Conservation (phyloP, 805 yeast genomes). For the Pichia californica region DNA sequence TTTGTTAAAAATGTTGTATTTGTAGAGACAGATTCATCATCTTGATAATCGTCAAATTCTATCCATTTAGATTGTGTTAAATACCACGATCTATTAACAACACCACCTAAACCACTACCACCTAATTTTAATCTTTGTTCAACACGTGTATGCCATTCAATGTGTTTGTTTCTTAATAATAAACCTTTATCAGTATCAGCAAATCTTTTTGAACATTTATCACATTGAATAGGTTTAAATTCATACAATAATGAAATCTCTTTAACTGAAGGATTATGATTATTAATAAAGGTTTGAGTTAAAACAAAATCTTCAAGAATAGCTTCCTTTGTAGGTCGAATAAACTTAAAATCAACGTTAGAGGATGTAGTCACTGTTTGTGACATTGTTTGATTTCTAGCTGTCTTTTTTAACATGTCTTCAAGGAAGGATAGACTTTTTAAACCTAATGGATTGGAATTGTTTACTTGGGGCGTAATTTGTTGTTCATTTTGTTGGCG, state of each 20-base stretch:
- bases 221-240: conserved; percentile 73
- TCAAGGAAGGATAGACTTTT: conserved; percentile 15
- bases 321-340: conserved; percentile 15
- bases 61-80: conserved; percentile 68
- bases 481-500: not conserved
- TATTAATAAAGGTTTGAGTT: conserved; percentile 33
- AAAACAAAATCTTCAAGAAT: conserved; percentile 21
- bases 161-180: conserved; percentile 52
- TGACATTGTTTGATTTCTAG: not conserved
- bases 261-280: conserved; percentile 29
- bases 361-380: not conserved
- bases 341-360: conserved; percentile 20
- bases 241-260: conserved; percentile 42
- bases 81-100: conserved; percentile 81
- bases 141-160: conserved; percentile 95
- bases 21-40: conserved; percentile 9
- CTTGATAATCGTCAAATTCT: conserved; percentile 53
- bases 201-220: conserved; percentile 85
- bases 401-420: conserved; percentile 15
- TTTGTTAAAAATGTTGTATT: not conserved
- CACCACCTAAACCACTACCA: conserved; percentile 34
- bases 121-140: conserved; percentile 58
- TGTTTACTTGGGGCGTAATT: no score
- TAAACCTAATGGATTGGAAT: conserved; percentile 13
- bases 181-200: conserved; percentile 51